A percentile compares a stretch with the other conserved stretches of the same genome.
Evolutionary conservation across 2,329 filamentous ascomycete genomes (phyloP).

Genomic region (Paecilomyces sp.): DNA sequence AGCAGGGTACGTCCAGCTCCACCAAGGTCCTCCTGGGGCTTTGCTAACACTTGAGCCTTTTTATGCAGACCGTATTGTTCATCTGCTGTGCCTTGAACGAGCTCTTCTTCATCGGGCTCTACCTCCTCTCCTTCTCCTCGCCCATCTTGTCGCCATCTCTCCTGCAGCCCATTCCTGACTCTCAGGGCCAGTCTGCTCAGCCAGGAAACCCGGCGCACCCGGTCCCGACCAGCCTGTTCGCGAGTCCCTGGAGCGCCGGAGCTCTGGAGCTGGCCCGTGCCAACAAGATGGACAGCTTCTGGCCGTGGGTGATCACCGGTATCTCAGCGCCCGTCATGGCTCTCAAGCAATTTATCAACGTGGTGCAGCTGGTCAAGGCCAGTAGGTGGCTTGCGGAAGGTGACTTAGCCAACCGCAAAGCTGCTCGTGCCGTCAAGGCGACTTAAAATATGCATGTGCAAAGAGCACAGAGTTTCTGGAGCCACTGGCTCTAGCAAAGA

Average conservation of each 20-base stretch:
- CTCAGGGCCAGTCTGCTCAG: constrained; percentile 47
- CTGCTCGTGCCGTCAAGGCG: constrained; percentile 30
- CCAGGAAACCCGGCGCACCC: constrained; percentile 62
- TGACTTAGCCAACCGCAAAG: constrained; percentile 62
- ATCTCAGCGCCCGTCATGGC: constrained; percentile 82
- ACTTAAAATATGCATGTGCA: constrained; percentile 11
- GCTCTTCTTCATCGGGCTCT: constrained; percentile 95
- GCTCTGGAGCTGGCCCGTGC: constrained; percentile 87
- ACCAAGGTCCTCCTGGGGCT: constrained; percentile 2
- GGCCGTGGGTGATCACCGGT: constrained; percentile 73
- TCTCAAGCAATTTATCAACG: constrained; percentile 87
- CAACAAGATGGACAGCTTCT: constrained; percentile 78
- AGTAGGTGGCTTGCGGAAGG: constrained; percentile 88
- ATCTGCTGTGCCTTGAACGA: constrained; percentile 86
- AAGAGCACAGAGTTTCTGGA: background rate
- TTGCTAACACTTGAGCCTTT: constrained; percentile 3
- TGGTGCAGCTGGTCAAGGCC: constrained; percentile 89
- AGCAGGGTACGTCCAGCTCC: constrained; percentile 66
- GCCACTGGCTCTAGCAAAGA: background rate
- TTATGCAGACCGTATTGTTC: constrained; percentile 73
- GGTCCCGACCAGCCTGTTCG: constrained; percentile 67
- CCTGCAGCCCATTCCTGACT: constrained; percentile 53
- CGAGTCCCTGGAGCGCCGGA: constrained; percentile 83
- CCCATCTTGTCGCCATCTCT: constrained; percentile 82
- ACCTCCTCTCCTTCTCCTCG: constrained; percentile 94